Conservation (phyloP, 805 yeast species). For the Wickerhamomyces queroliae region DNA sequence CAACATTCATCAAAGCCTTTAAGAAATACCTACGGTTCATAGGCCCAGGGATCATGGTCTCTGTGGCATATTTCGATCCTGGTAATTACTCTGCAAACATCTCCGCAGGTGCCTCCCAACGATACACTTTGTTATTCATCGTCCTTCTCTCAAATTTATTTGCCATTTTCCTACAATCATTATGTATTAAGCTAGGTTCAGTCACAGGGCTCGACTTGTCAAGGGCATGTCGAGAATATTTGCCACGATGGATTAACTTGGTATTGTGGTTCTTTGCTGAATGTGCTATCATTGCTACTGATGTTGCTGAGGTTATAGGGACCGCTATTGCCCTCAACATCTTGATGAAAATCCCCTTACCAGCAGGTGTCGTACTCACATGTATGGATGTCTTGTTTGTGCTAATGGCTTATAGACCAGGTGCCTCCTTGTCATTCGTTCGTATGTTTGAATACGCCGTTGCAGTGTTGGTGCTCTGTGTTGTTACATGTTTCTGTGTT, state of each 20-base stretch:
- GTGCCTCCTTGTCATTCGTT: constrained; percentile 67
- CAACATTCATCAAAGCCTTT: constrained; percentile 20
- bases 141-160: constrained; percentile 73
- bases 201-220: constrained; percentile 89
- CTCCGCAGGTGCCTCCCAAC: constrained; percentile 77
- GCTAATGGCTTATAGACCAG: constrained; percentile 72
- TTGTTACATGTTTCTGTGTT: constrained; percentile 73
- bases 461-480: constrained; percentile 61
- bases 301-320: constrained; percentile 91
- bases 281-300: constrained; percentile 85
- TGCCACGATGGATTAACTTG: constrained; percentile 63
- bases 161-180: constrained; percentile 77
- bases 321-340: constrained; percentile 84
- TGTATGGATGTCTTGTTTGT: constrained; percentile 77
- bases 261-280: constrained; percentile 75
- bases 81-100: constrained; percentile 92
- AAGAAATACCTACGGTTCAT: constrained; percentile 60
- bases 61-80: constrained; percentile 92
- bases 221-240: constrained; percentile 68
- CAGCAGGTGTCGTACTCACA: constrained; percentile 75
- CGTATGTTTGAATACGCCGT: constrained; percentile 75
- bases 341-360: constrained; percentile 65
- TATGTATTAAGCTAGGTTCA: constrained; percentile 82
- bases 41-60: constrained; percentile 85
- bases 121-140: constrained; percentile 66